Evolutionary conservation across 2,329 filamentous ascomycete genomes (phyloP).

Genomic region (Fusarium tricinctum): DNA sequence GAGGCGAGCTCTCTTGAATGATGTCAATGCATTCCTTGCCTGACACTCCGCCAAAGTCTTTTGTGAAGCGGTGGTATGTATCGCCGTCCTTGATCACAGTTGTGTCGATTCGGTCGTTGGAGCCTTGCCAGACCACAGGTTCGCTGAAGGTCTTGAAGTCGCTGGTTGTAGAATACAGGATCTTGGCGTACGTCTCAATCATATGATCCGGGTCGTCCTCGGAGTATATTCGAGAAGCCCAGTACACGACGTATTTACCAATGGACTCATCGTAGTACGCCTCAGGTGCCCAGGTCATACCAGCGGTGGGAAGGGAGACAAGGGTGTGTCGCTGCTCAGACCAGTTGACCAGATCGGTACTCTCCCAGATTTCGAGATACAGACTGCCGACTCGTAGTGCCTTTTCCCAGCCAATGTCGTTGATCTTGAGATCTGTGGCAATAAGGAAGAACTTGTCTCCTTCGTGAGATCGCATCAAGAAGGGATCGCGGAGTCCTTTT

Average conservation of each 20-base stretch:
- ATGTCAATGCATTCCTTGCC: conserved; percentile 8
- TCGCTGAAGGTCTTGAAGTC: conserved; percentile 16
- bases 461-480: conserved; percentile 7
- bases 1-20: not conserved
- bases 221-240: conserved; percentile 60
- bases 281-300: conserved; percentile 68
- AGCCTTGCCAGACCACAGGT: conserved; percentile 9
- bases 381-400: conserved; percentile 13
- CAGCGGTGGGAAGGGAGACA: conserved; percentile 62
- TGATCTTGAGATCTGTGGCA: conserved; percentile 13
- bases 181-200: not conserved
- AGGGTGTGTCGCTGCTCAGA: conserved; percentile 63
- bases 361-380: conserved; percentile 66
- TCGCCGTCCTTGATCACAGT: conserved; percentile 9
- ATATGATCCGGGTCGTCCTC: conserved; percentile 10
- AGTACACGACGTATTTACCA: conserved; percentile 61
- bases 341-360: conserved; percentile 63
- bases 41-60: conserved; percentile 3
- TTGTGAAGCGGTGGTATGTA: conserved; percentile 7
- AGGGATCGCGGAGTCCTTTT: conserved; percentile 17
- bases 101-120: conserved; percentile 1
- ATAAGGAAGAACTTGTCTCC: conserved; percentile 8
- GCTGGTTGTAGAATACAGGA: conserved; percentile 3
- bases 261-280: conserved; percentile 62
- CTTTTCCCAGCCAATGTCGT: conserved; percentile 1